Evolutionary conservation across 2,329 filamentous ascomycete genomes (phyloP), one percentile per base, ranked within the genome.

Genomic region (Apiospora aurea): DNA sequence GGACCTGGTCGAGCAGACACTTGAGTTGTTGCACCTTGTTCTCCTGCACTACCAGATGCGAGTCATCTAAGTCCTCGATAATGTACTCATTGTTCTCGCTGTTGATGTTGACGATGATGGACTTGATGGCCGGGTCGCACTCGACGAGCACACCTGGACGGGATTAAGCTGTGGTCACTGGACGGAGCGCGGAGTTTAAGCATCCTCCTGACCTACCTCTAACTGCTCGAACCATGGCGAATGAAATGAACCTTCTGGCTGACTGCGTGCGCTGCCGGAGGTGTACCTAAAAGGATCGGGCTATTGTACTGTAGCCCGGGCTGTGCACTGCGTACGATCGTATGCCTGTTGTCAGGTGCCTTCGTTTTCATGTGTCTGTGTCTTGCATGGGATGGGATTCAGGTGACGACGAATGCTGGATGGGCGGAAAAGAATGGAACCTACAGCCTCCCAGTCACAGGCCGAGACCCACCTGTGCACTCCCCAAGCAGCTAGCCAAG

Each of bases 41-140:
- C 77, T 92, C 91, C 81, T 94, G 94, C 71, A 95, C 89, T 3
- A 96, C 86, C 0, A 94, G 85, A 72, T 92, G 91, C 79, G 93
- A 89, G 73, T 95, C 93, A 82, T 95, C 93, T 1, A 95, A 87
- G 74, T 95, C 92, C 77, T 95, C 92, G 74, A 95, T 93, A 78
- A 96, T 93, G 80, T 90, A 94, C 75, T 92, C 90, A 81, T 95
- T 90, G 75, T 88, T 87, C 72, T 89, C 85, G 77, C 85, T 88
- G 82, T 96, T 92, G 76, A 96, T 93, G 78, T 91, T 93, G 76
- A 93, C 86, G 78, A 96, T 92, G 85, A 95, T 94, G 74, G 93
- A 93, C 83, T 95, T 95, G 87, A 96, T 95, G 64, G 92, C 94
- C n/a, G 93, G 92, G 80, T 96, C 93, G 82, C 92, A 94, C 82